phyloP scores from a whole-genome alignment of 352 stramenopile species.

The Phytopythium litorale region DNA sequence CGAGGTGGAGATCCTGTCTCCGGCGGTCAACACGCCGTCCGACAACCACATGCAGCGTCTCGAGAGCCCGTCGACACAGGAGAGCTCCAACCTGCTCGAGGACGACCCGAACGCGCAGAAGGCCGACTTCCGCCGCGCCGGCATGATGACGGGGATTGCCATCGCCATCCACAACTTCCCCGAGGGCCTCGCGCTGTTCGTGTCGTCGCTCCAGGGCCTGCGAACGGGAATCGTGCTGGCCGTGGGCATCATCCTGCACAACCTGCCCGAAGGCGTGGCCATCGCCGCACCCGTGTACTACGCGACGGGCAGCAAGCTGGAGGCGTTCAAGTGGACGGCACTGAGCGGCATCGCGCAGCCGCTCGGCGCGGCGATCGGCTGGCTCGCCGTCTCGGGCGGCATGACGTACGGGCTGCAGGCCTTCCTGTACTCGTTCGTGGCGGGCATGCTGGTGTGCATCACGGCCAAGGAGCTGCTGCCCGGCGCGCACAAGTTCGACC shows the following conservation, averaged over 20 bases:
- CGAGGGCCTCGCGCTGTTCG: constrained; percentile 95
- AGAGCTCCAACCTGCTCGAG: constrained; percentile 15
- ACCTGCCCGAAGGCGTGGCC: constrained; percentile 96
- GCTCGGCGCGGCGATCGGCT: constrained; percentile 86
- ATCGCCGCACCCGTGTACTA: constrained; percentile 97
- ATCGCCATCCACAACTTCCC: constrained; percentile 86
- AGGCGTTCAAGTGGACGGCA: constrained; percentile 91
- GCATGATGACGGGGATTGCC: constrained; percentile 91
- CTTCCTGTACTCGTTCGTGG: constrained; percentile 89
- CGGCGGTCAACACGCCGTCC: not conserved
- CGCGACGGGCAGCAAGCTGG: constrained; percentile 89
- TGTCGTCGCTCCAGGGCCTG: constrained; percentile 89
- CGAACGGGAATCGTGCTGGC: constrained; percentile 89
- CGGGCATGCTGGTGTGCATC: constrained; percentile 93
- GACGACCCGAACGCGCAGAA: constrained; percentile 14
- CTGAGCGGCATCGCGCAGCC: constrained; percentile 90
- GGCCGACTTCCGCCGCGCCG: constrained; percentile 71
- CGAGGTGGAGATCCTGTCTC: not conserved
- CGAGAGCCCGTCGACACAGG: constrained; percentile 12
- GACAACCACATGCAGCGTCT: constrained; percentile 4
- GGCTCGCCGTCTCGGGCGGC: constrained; percentile 40
- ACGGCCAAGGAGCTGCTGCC: constrained; percentile 89
- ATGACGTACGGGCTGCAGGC: constrained; percentile 70
- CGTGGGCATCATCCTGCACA: constrained; percentile 96
- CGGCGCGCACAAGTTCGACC: constrained; percentile 89